A percentile compares a stretch with the other conserved stretches of the same genome.
Conservation (phyloP, 352 stramenopile species). For the Globisporangium irregulare region DNA sequence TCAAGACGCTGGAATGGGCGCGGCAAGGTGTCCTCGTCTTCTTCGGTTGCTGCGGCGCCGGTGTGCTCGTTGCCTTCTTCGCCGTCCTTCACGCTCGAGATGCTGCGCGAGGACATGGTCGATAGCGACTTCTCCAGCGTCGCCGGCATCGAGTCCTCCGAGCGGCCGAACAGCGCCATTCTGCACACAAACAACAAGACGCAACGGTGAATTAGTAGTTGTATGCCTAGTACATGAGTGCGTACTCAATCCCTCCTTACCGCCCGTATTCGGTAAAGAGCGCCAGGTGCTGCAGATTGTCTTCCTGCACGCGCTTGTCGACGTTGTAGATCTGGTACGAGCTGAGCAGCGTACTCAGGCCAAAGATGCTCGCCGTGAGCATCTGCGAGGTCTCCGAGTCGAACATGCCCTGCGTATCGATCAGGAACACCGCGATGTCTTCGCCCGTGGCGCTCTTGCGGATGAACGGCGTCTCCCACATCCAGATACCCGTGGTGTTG, state of each 20-base stretch:
- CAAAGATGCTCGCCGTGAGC: slow-evolving; percentile 98
- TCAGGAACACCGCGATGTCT: slow-evolving; percentile 94
- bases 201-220: background rate
- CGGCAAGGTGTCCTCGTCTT: slow-evolving; percentile 29
- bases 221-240: background rate
- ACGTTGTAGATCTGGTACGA: slow-evolving; percentile 99
- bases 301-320: slow-evolving; percentile 98
- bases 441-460: slow-evolving; percentile 82
- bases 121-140: slow-evolving; percentile 43
- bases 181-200: slow-evolving; percentile 20
- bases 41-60: slow-evolving; percentile 25
- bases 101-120: slow-evolving; percentile 31
- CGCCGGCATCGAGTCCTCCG: slow-evolving; percentile 26
- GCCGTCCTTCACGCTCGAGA: slow-evolving; percentile 20
- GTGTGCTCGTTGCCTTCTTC: slow-evolving; percentile 18
- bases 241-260: background rate
- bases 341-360: slow-evolving; percentile 94
- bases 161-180: slow-evolving; percentile 73
- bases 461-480: slow-evolving; percentile 98
- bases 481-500: slow-evolving; percentile 99
- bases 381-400: slow-evolving; percentile 98
- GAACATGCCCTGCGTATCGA: slow-evolving; percentile 99
- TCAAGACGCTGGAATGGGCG: slow-evolving; percentile 97
- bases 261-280: slow-evolving; percentile 99
- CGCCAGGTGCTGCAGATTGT: slow-evolving; percentile 98